A percentile compares a stretch with the other conserved stretches of the same genome.
phyloP scores from a whole-genome alignment of 2,329 filamentous ascomycete species.

The Colletotrichum scovillei region DNA sequence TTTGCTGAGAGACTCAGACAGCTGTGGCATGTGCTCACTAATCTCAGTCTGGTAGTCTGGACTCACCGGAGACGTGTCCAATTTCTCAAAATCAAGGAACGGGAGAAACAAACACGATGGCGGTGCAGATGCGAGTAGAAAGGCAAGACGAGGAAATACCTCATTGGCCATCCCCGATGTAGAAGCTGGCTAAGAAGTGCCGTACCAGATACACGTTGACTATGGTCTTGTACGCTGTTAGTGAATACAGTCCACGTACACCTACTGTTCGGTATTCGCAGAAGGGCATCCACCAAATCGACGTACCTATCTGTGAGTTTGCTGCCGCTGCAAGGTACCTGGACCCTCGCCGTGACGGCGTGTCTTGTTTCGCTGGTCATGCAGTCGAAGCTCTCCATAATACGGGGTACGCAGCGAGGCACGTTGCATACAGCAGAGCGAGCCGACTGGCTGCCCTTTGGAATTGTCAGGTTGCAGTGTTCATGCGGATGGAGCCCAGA shows the following conservation, averaged over 20 bases:
- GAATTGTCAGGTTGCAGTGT: constrained; percentile 22
- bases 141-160: constrained; percentile 8
- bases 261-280: neutral
- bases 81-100: constrained; percentile 18
- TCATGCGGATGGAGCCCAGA: constrained; percentile 28
- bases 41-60: neutral
- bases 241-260: neutral
- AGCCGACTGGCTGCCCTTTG: constrained; percentile 20
- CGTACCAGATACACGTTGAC: constrained; percentile 2
- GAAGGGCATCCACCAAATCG: neutral
- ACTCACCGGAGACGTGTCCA: neutral
- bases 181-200: constrained; percentile 13
- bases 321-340: constrained; percentile 20
- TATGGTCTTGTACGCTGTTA: neutral
- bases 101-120: neutral
- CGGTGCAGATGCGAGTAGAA: constrained; percentile 4
- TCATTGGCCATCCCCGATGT: constrained; percentile 23
- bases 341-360: neutral
- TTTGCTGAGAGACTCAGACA: constrained; percentile 1
- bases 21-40: neutral
- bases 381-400: constrained; percentile 13
- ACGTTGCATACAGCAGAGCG: constrained; percentile 12
- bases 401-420: constrained; percentile 28
- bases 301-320: neutral
- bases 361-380: constrained; percentile 12